Evolutionary conservation across 2,329 filamentous ascomycete genomes (phyloP).

Genomic region (Ophiostoma sp.): DNA sequence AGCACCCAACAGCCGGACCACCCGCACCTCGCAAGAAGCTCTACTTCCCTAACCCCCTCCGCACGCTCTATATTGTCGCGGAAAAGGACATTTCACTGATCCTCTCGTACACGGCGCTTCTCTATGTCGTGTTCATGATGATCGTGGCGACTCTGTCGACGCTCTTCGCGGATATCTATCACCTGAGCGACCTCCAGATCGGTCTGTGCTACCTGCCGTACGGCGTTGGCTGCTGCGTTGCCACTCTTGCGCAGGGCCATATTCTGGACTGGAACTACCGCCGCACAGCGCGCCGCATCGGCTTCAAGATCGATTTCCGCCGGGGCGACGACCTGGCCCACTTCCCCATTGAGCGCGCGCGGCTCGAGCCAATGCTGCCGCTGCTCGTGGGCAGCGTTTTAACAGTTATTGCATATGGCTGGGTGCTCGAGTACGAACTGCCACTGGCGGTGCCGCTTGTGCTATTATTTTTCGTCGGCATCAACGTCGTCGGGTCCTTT

Average conservation of each 20-base stretch:
- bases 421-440: slow-evolving; percentile 40
- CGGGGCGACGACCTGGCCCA: slow-evolving; percentile 47
- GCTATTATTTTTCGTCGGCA: slow-evolving; percentile 51
- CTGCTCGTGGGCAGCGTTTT: slow-evolving; percentile 50
- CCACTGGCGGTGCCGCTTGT: slow-evolving; percentile 52
- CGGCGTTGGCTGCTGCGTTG: slow-evolving; percentile 45
- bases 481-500: slow-evolving; percentile 57
- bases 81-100: slow-evolving; percentile 55
- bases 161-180: slow-evolving; percentile 47
- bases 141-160: slow-evolving; percentile 49
- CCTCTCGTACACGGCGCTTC: slow-evolving; percentile 46
- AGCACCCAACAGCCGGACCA: slow-evolving; percentile 25
- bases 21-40: slow-evolving; percentile 34
- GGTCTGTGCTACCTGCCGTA: slow-evolving; percentile 53
- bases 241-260: slow-evolving; percentile 51
- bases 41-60: slow-evolving; percentile 52
- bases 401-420: slow-evolving; percentile 51
- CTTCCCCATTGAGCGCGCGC: slow-evolving; percentile 52
- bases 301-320: slow-evolving; percentile 55
- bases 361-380: slow-evolving; percentile 50
- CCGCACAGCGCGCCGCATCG: slow-evolving; percentile 56
- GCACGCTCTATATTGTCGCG: slow-evolving; percentile 48
- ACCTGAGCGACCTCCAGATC: slow-evolving; percentile 46
- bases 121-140: slow-evolving; percentile 54
- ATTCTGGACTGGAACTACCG: slow-evolving; percentile 64